These are phyloP conservation scores for Symmetrospora coprosmae DNA, from an alignment of 768 basidiomycete species.

Conservation along the genomic window DNA sequence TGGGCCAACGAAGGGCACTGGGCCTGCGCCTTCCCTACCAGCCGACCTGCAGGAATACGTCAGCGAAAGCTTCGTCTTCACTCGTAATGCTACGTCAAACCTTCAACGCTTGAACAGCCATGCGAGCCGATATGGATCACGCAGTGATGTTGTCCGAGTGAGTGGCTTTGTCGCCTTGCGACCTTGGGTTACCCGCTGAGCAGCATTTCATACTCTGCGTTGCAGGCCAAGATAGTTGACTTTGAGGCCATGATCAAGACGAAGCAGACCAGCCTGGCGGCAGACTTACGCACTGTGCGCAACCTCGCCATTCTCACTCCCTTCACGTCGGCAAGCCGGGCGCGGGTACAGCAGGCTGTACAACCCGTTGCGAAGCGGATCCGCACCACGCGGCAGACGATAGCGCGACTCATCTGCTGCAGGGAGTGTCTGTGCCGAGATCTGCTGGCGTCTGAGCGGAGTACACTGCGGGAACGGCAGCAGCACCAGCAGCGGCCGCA, in stretches of 20 bases:
- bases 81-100: not conserved
- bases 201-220: constrained; percentile 28
- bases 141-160: not conserved
- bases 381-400: constrained; percentile 34
- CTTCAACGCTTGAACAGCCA: not conserved
- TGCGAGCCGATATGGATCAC: not conserved
- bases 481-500: no score
- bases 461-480: not conserved
- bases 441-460: constrained; percentile 41
- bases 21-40: no score
- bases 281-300: constrained; percentile 56
- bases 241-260: constrained; percentile 49
- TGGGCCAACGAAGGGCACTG: no score
- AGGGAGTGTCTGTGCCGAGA: constrained; percentile 61
- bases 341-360: constrained; percentile 52
- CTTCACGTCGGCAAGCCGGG: constrained; percentile 69
- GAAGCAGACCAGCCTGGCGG: constrained; percentile 49
- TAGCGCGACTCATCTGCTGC: constrained; percentile 48
- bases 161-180: no score
- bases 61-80: not conserved
- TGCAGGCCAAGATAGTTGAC: constrained; percentile 51
- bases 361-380: constrained; percentile 53
- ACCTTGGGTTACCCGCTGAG: no score
- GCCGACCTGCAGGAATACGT: no score
- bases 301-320: constrained; percentile 76